Evolutionary conservation across 2,329 filamentous ascomycete species (phyloP).

Genomic region (Coniochaeta ligniaria): DNA sequence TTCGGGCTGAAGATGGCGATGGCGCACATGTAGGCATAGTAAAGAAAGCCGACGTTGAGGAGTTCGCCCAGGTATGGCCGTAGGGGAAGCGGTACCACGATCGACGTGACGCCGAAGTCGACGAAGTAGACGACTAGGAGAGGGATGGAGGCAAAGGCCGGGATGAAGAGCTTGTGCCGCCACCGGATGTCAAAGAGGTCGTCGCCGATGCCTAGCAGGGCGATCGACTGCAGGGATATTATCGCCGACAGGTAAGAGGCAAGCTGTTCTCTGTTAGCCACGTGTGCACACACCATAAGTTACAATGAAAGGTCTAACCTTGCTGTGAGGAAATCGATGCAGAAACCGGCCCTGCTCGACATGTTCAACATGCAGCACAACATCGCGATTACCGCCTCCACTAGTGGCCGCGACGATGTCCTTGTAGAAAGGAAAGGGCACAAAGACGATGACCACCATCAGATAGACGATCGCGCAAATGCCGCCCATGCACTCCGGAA

Average conservation of each 20-base stretch:
- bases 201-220: conserved; percentile 87
- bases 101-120: conserved; percentile 93
- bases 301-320: conserved; percentile 46
- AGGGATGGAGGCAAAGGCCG: conserved; percentile 85
- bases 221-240: conserved; percentile 83
- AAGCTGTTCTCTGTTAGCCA: conserved; percentile 46
- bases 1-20: conserved; percentile 97
- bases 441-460: conserved; percentile 80
- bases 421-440: conserved; percentile 97
- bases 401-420: conserved; percentile 94
- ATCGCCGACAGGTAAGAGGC: conserved; percentile 93
- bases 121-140: conserved; percentile 97
- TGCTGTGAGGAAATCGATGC: conserved; percentile 89
- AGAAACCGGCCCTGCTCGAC: conserved; percentile 78
- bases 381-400: conserved; percentile 84
- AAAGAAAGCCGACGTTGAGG: conserved; percentile 72
- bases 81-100: conserved; percentile 82
- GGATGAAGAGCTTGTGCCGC: conserved; percentile 98
- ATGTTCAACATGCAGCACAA: conserved; percentile 65
- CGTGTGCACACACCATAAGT: background rate
- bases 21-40: conserved; percentile 96
- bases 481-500: conserved; percentile 94
- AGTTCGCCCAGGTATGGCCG: conserved; percentile 79
- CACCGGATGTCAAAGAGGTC: conserved; percentile 97
- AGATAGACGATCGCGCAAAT: conserved; percentile 91